Base-by-base conservation (phyloP, 345 rosid species). In the Arabis hirsuta region DNA sequence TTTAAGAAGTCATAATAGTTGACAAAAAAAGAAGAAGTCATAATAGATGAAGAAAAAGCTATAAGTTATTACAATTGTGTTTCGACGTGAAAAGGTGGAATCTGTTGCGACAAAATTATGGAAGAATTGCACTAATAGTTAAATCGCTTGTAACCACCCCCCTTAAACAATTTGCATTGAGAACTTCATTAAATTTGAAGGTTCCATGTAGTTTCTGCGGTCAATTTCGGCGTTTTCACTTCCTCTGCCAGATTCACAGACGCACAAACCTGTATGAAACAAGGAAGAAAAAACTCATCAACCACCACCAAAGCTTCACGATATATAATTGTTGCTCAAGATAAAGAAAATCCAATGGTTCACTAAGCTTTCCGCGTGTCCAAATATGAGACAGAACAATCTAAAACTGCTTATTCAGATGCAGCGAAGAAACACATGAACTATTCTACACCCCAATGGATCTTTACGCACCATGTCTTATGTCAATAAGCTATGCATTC, bases 151-250 rank as follows among this genome's bases (percentile, higher is more conserved):
- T 19, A 66, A 48, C 60, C 42, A 48, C 60, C 42, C 22, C 42
- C 31, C 41, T 32, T 32, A 65, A 65, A 73, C 46, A 56, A 73
- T 57, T 22, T 4, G 29, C 43, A 36, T 14, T 41, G 39, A 31
- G 6, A 7, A 60, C 60, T 41, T 51, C 4, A 44, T 76, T 72
- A 88, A 79, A 91, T 78, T 56, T 89, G 93, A 38, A 91, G 79
- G 80, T 85, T 81, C 97, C 96, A 91, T 8, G 86, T 84, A 5
- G 79, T 87, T 82, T 91, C 97, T 7, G 93, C 97, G 8, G 66
- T 87, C 65, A 87, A 24, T 62, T 86, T 91, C 5, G 97, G 96
- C 59, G 81, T 69, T 77, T 85, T 87, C 34, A 65, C 54, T 73
- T 86, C 90, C 50, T 91, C 96, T 3, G 80, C 89, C 57, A 91